Evolutionary conservation across 2,329 filamentous ascomycete species (phyloP), one percentile per base, ranked within the genome.

Genomic region (Colletotrichum endophyticum): DNA sequence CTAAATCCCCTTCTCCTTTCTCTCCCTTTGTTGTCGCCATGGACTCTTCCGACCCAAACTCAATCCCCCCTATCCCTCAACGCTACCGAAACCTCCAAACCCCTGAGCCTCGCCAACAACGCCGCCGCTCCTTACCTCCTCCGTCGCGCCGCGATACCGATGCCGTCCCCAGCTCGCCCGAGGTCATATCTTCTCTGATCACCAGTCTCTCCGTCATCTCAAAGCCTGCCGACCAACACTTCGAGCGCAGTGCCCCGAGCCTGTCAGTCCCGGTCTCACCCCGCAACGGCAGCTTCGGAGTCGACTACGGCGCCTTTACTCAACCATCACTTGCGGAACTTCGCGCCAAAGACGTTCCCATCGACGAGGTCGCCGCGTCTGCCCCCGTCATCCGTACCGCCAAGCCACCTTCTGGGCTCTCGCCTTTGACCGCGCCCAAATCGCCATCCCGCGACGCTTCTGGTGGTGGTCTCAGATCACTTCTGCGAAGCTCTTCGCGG

Each of bases 381-480:
- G 87, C 95, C 15, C 95, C 96, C 22, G 91, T 96, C 71, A 91
- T 98, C 80, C 93, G 94, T 78, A 98, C 96, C 36, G 92, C 95
- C 36, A 96, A 96, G 83, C 94, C 93, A 9, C 95, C 95, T 1
- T 95, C 94, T 67, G 95, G 94, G 70, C 92, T 93, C 80, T 96
- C 94, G 30, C 86, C 92, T 22, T 85, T 95, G 68, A 95, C 94
- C n/a, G 91, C 93, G 1, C 89, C 89, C 75, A 92, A 88, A 77
- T 91, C 87, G 32, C 87, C 89, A 25, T 85, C 85, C 70, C 88
- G 87, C 76, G 90, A 91, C 34, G 84, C 86, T 56, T 81, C 85
- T 3, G 81, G 85, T 3, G 85, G 85, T 57, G 90, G 91, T 15
- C 82, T 95, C 59, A 91, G 89, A 80, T 91, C 90, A 57, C 89